Evolutionary conservation across 2,329 filamentous ascomycete species (phyloP).

Genomic region (Colletotrichum graminicola): DNA sequence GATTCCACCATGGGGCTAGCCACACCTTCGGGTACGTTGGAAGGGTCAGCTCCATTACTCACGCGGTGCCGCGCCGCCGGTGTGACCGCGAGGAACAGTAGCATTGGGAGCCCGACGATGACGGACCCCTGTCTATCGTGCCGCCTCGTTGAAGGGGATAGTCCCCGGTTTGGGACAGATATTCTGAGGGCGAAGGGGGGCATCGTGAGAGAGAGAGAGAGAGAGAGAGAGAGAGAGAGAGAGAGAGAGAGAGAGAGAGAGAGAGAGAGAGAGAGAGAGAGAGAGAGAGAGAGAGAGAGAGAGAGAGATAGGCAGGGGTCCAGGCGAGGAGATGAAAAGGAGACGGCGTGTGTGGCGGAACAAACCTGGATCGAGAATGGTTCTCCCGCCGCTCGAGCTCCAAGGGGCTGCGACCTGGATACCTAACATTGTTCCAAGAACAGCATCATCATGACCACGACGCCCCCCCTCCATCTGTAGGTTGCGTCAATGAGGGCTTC

Average conservation of each 20-base stretch:
- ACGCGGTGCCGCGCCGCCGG: slow-evolving; percentile 37
- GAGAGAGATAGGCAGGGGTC: slow-evolving; percentile 4
- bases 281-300: too few relatives aligned
- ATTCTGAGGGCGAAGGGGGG: background rate
- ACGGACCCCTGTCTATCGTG: background rate
- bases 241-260: background rate
- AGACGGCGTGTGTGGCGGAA: slow-evolving; percentile 6
- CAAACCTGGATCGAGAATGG: background rate
- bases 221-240: background rate
- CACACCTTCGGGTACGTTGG: slow-evolving; percentile 24
- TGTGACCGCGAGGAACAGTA: slow-evolving; percentile 35
- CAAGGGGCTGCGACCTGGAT: background rate
- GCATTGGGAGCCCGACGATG: slow-evolving; percentile 3
- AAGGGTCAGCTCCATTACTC: slow-evolving; percentile 30
- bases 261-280: background rate
- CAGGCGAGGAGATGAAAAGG: slow-evolving; percentile 7
- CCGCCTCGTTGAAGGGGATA: background rate
- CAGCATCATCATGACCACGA: background rate
- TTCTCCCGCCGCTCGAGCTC: background rate
- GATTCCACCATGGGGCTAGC: background rate
- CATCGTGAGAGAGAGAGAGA: background rate
- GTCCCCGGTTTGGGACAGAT: background rate
- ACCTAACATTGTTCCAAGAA: background rate
- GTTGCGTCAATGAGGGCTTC: slow-evolving; percentile 14
- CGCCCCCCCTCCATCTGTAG: slow-evolving; percentile 16